phyloP scores from a whole-genome alignment of 2,329 filamentous ascomycete species.

The Fusarium liriodendri region DNA sequence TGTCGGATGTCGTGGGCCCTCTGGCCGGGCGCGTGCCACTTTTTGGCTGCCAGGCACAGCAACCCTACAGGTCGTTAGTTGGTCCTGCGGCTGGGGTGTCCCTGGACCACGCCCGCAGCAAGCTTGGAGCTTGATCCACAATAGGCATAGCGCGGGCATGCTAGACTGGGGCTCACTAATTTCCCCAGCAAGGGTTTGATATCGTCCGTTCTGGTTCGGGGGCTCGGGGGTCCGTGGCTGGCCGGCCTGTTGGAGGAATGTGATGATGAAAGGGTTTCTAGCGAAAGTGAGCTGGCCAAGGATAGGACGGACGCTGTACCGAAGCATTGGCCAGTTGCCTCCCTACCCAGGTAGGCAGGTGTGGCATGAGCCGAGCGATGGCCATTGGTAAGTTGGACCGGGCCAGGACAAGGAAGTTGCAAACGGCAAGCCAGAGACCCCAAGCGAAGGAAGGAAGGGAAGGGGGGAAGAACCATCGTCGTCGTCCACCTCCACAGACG shows the following conservation, averaged over 20 bases:
- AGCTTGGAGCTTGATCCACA: slow-evolving; percentile 20
- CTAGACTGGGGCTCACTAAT: slow-evolving; percentile 16
- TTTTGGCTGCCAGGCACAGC: slow-evolving; percentile 36
- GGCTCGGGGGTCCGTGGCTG: slow-evolving; percentile 22
- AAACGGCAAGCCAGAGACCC: not conserved
- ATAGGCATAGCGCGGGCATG: slow-evolving; percentile 30
- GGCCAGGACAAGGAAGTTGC: slow-evolving; percentile 15
- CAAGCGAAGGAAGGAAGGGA: slow-evolving; percentile 8
- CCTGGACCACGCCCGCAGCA: slow-evolving; percentile 15
- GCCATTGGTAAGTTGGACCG: slow-evolving; percentile 18
- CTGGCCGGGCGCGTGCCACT: slow-evolving; percentile 31
- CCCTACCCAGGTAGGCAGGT: not conserved
- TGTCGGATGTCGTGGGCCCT: slow-evolving; percentile 23
- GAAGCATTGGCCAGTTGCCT: not conserved
- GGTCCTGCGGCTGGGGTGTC: slow-evolving; percentile 18
- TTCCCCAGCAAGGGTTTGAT: slow-evolving; percentile 30
- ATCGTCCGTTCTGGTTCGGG: slow-evolving; percentile 32
- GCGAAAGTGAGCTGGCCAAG: slow-evolving; percentile 29
- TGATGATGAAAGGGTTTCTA: slow-evolving; percentile 32
- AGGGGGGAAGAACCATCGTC: slow-evolving; percentile 2
- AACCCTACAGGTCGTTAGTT: slow-evolving; percentile 27
- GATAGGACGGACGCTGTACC: not conserved
- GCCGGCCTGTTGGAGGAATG: slow-evolving; percentile 38
- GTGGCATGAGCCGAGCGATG: not conserved
- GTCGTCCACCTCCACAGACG: not conserved